Evolutionary conservation across 164 flowering plant species (phyloP), one percentile per base, ranked within the genome.

Genomic region (Tinospora cordifolia): DNA sequence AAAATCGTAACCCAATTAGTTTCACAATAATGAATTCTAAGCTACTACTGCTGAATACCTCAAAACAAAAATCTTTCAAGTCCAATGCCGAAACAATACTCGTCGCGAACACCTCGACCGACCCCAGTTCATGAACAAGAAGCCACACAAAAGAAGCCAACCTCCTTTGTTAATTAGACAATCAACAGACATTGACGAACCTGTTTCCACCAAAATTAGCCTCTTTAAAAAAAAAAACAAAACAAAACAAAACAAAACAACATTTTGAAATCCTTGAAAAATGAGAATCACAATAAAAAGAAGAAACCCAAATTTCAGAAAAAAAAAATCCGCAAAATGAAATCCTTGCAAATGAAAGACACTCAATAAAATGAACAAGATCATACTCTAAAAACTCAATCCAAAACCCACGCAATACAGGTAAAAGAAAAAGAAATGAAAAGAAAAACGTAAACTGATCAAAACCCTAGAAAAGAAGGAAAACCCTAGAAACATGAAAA

Each of bases 161-260:
- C 44, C 57, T 69, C 62, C 62, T 59, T 68, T 75, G 75, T 69
- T 66, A 77, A 71, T 67, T 67, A 75, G 80, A 70, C 76, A 79
- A 71, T 77, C 86, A 82, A 83, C 76, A 86, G 89, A 84, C 96
- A 90, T 88, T 76, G 91, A 74, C 80, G 85, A 47, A 66, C 72
- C 89, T 86, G 86, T 79, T 80, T 65, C 65, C 26, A 76, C 68
- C 75, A 80, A 70, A 36, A 78, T 78, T 40, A 71, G 41, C 21
- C 21, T 24, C 38, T 1, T 17, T 46, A 11, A 36, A 2, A 54
- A 54, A 49, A 24, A 49, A 69, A 38, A 9, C 17, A 27, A 60
- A 62, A 38, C 12, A 27, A 0, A 58, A 36, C 1, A 21, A 40
- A 68, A 21, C 36, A n/a, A 40, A 44, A 21, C 44, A 22, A 26